phyloP scores from a whole-genome alignment of 805 yeast species.

The Novakomyces olei region DNA sequence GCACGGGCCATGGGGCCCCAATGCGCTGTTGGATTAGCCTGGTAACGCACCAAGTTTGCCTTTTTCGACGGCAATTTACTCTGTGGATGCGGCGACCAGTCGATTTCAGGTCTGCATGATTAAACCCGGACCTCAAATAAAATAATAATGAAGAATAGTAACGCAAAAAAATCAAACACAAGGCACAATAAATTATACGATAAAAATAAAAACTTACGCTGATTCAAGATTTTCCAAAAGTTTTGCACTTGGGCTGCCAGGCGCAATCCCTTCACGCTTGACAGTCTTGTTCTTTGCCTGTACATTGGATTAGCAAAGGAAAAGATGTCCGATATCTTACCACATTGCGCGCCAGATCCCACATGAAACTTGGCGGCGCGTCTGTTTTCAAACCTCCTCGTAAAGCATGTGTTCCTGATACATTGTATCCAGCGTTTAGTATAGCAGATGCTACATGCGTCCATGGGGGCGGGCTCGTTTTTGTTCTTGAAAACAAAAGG shows the following conservation, averaged over 20 bases:
- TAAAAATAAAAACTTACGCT: no score
- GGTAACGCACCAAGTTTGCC: conserved; percentile 67
- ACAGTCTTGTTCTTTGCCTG: conserved; percentile 21
- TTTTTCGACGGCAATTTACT: conserved; percentile 42
- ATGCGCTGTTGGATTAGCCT: conserved; percentile 74
- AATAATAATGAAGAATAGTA: no score
- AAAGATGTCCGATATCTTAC: no score
- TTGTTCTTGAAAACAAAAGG: conserved; percentile 58
- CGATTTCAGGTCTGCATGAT: conserved; percentile 13
- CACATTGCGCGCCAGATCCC: conserved; percentile 54
- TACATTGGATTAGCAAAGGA: no score
- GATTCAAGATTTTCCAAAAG: conserved; percentile 12
- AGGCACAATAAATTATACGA: no score
- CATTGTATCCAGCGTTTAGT: conserved; percentile 61
- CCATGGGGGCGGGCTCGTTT: conserved; percentile 56
- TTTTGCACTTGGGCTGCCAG: conserved; percentile 15
- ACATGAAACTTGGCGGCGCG: conserved; percentile 64
- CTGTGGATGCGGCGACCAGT: conserved; percentile 37
- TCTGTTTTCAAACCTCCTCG: conserved; percentile 72
- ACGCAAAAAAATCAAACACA: no score
- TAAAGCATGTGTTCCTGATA: conserved; percentile 74
- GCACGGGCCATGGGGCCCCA: conserved; percentile 97
- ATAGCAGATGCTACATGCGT: conserved; percentile 55
- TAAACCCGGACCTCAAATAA: no score
- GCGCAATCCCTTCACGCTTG: conserved; percentile 14